Base-by-base conservation (phyloP, 495 filamentous ascomycete genomes). In the Hypoxylon lienhwacheense region DNA sequence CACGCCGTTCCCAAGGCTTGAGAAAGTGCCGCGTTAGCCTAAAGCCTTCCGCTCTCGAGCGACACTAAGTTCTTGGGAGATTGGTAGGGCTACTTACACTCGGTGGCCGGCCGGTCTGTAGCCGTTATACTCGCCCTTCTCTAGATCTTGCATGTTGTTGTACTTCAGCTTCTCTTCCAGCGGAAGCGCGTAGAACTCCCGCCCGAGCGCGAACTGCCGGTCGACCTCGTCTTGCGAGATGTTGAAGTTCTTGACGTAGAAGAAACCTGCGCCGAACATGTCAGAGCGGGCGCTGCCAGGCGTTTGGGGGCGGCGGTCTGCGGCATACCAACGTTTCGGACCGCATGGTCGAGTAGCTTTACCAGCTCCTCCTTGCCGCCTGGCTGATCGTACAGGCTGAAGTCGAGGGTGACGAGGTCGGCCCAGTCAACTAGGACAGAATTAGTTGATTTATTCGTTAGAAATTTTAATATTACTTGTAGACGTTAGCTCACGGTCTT, bases 161-260 rank as follows among this genome's bases (percentile, higher is more conserved):
- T 15, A 69, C 45, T 68, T 67, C 46, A 58, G 35, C 44, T 63
- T 69, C 45, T 82, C 80, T 20, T 81, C 77, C 8, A 74, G 61
- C 0, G 79, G 79, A 0, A 86, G 73, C 4, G 71, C 62, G 60
- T 80, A 81, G 55, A 84, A 77, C 28, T 78, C 70, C 29, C 75
- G 74, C 3, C 75, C 82, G 0, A 85, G 69, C 26, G 78, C 76
- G 49, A 84, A 86, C 55, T 86, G 83, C 19, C 68, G 66, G 48
- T 84, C 77, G 4, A 86, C 73, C 59, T 84, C 73, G 29, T 84
- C 80, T 53, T 84, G 79, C 41, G 68, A 64, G 21, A 84, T 74
- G 52, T 78, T 80, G 63, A 79, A 84, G 66, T 82, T 81, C 54
- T 75, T 81, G 3, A 85, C 77, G 53, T 83, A 83, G 63, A 83